phyloP scores from a whole-genome alignment of 1,284 basidiomycete genomes.

The Boletus smithii region DNA sequence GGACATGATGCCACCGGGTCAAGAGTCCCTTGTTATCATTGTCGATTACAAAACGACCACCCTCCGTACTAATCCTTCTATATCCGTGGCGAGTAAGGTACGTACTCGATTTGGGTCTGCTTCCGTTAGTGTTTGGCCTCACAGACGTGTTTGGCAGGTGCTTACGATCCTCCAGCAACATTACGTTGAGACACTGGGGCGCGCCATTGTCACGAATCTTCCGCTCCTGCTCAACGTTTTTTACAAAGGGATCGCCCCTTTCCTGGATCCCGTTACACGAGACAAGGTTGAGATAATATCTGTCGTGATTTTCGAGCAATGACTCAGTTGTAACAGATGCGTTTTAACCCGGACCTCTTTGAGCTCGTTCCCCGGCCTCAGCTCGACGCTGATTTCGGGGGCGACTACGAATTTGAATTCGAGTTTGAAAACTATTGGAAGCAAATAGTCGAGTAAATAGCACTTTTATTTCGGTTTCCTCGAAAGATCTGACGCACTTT shows the following conservation, averaged over 20 bases:
- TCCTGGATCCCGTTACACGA: conserved; percentile 86
- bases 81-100: conserved; percentile 73
- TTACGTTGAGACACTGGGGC: conserved; percentile 86
- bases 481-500: conserved; percentile 3
- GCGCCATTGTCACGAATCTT: conserved; percentile 82
- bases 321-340: conserved; percentile 53
- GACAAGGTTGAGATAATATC: conserved; percentile 61
- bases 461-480: not conserved
- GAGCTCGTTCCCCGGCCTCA: conserved; percentile 76
- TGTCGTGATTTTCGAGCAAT: not conserved
- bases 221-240: conserved; percentile 79
- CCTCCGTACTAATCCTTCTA: conserved; percentile 75
- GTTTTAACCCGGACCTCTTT: conserved; percentile 80
- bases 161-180: conserved; percentile 86
- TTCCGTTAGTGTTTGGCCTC: not conserved
- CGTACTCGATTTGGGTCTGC: conserved; percentile 1
- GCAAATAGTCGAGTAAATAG: conserved; percentile 60
- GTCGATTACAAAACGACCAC: conserved; percentile 84
- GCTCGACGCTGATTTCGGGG: conserved; percentile 81
- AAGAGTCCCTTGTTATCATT: conserved; percentile 77
- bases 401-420: conserved; percentile 74
- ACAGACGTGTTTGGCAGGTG: conserved; percentile 40
- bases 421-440: conserved; percentile 78
- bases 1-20: conserved; percentile 79
- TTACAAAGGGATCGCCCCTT: conserved; percentile 84